Percentiles rank a stretch among this genome's conserved stretches.
phyloP scores from a whole-genome alignment of 2,329 filamentous ascomycete species.

The Sphaerulina musiva region DNA sequence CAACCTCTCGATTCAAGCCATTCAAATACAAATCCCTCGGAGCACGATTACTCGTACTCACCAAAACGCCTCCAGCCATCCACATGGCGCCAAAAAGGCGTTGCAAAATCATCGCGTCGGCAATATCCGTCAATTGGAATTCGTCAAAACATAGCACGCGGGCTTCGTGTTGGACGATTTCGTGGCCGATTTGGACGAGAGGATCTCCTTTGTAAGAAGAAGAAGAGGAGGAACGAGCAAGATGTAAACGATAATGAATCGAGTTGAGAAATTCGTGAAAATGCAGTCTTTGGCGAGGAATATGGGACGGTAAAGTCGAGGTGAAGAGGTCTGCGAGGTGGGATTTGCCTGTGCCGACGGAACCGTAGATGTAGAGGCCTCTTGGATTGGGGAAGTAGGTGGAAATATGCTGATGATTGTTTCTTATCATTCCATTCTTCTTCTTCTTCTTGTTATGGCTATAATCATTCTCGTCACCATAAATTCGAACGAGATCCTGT shows the following conservation, averaged over 20 bases:
- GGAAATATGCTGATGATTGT: too few species aligned
- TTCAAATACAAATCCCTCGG: slow-evolving; percentile 52
- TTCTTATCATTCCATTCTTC: too few species aligned
- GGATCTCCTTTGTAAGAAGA: slow-evolving; percentile 44
- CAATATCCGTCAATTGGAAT: slow-evolving; percentile 73
- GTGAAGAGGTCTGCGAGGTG: slow-evolving; percentile 71
- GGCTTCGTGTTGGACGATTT: slow-evolving; percentile 62
- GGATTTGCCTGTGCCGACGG: slow-evolving; percentile 72
- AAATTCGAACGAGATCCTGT: slow-evolving; percentile 15
- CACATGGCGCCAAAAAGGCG: slow-evolving; percentile 70
- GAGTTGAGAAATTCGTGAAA: slow-evolving; percentile 80
- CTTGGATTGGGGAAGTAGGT: not conserved
- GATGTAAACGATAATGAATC: slow-evolving; percentile 50
- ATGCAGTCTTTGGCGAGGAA: slow-evolving; percentile 54
- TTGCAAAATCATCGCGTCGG: slow-evolving; percentile 67
- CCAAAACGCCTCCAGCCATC: slow-evolving; percentile 66
- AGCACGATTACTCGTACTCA: slow-evolving; percentile 73
- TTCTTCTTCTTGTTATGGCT: not conserved
- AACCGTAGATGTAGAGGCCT: slow-evolving; percentile 67
- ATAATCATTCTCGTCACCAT: slow-evolving; percentile 2
- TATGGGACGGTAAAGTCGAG: slow-evolving; percentile 54
- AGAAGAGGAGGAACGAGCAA: slow-evolving; percentile 38
- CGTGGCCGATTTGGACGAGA: slow-evolving; percentile 58
- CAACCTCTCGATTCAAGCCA: slow-evolving; percentile 36
- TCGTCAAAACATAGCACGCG: slow-evolving; percentile 73